Evolutionary conservation across 306 rosid genomes (phyloP).

Genomic region (Rosa multiflora): DNA sequence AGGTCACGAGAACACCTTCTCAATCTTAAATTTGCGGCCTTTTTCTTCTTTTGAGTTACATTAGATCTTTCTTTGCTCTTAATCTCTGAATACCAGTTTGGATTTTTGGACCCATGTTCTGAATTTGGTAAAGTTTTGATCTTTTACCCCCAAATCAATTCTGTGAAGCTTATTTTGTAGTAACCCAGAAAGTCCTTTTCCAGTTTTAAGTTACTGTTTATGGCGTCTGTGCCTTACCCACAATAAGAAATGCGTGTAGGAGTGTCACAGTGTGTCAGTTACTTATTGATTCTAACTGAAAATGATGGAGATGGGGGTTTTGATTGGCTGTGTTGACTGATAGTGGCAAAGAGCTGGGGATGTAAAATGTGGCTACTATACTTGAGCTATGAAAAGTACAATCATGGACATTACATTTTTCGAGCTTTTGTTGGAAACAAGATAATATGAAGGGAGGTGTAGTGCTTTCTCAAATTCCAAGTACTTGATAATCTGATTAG

Average conservation of each 20-base stretch:
- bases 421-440: neutral
- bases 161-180: neutral
- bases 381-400: conserved; percentile 4
- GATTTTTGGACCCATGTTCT: neutral
- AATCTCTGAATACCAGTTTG: conserved; percentile 8
- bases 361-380: conserved; percentile 1
- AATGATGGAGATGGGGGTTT: neutral
- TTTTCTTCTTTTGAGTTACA: neutral
- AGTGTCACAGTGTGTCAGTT: neutral
- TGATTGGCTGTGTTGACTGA: conserved; percentile 16
- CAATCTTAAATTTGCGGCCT: neutral
- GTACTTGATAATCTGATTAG: neutral
- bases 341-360: conserved; percentile 1
- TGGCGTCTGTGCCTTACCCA: neutral
- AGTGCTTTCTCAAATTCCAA: neutral
- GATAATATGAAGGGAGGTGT: neutral
- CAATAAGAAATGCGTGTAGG: neutral
- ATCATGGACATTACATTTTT: neutral
- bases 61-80: conserved; percentile 15
- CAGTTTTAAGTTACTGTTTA: neutral
- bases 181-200: neutral
- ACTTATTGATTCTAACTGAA: neutral
- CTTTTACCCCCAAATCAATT: neutral
- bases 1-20: conserved; percentile 36
- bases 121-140: conserved; percentile 4